Conservation (phyloP, 805 yeast species). For the Starmerella bombi region DNA sequence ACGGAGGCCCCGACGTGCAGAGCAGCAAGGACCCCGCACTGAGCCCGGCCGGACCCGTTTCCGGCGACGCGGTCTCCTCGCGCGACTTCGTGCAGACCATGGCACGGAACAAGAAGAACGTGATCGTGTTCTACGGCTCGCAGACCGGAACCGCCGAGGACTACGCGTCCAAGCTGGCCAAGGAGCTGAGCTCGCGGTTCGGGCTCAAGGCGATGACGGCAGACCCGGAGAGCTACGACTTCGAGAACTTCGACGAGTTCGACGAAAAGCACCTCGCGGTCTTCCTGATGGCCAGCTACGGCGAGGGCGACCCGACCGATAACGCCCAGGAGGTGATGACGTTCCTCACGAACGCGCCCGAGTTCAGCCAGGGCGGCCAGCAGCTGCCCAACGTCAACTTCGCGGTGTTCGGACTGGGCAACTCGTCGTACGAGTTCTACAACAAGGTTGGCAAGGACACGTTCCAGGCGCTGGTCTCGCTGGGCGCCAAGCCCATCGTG, state of each 20-base stretch:
- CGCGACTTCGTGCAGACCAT: slow-evolving; percentile 29
- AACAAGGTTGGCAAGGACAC: slow-evolving; percentile 61
- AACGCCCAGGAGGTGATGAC: slow-evolving; percentile 73
- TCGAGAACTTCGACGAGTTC: slow-evolving; percentile 56
- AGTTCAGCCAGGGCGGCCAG: slow-evolving; percentile 30
- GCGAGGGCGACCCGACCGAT: slow-evolving; percentile 98
- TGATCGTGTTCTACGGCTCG: slow-evolving; percentile 76
- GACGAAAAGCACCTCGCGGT: slow-evolving; percentile 48
- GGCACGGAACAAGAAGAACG: slow-evolving; percentile 51
- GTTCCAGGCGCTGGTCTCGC: slow-evolving; percentile 37
- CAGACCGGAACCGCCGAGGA: slow-evolving; percentile 99
- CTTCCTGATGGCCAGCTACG: slow-evolving; percentile 83
- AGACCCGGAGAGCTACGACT: slow-evolving; percentile 81
- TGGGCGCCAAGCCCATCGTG: slow-evolving; percentile 66
- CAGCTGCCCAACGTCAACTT: slow-evolving; percentile 44
- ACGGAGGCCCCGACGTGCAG: slow-evolving; percentile 11
- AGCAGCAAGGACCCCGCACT: slow-evolving; percentile 5
- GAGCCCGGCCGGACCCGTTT: slow-evolving; percentile 1
- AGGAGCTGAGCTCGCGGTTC: slow-evolving; percentile 72
- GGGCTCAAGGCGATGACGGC: slow-evolving; percentile 73
- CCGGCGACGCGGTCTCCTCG: slow-evolving; percentile 3
- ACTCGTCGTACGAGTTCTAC: slow-evolving; percentile 84
- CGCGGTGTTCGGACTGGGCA: slow-evolving; percentile 84
- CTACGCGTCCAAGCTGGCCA: slow-evolving; percentile 78
- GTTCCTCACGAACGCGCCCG: slow-evolving; percentile 42